These are phyloP conservation scores for Meripilus lineatus DNA, from an alignment of 1,284 basidiomycete genomes.

Conservation along the genomic window DNA sequence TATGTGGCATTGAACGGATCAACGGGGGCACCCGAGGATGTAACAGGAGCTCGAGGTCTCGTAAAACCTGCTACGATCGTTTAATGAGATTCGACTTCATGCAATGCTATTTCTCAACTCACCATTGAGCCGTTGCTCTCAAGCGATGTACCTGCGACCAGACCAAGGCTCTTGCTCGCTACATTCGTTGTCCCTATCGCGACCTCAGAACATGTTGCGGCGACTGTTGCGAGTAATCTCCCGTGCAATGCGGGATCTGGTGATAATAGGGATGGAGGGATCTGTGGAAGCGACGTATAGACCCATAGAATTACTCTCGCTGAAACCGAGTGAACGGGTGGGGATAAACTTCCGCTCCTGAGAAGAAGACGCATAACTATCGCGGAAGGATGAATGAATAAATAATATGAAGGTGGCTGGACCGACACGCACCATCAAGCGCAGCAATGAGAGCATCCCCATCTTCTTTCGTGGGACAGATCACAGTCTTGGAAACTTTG, in stretches of 20 bases:
- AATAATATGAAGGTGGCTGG: conserved; percentile 1
- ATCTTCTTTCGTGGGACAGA: conserved; percentile 47
- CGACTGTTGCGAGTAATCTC: conserved; percentile 39
- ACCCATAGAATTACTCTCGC: conserved; percentile 55
- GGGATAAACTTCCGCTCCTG: conserved; percentile 43
- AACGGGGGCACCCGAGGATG: conserved; percentile 76
- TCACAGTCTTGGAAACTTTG: conserved; percentile 42
- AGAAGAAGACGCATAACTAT: conserved; percentile 49
- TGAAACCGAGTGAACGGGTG: conserved; percentile 52
- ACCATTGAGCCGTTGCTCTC: conserved; percentile 3
- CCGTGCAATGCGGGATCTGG: conserved; percentile 44
- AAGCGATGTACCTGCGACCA: conserved; percentile 31
- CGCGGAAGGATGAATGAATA: conserved; percentile 3
- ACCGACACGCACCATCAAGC: conserved; percentile 52
- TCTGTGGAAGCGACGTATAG: conserved; percentile 49
- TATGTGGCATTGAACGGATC: conserved; percentile 59
- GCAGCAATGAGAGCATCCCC: conserved; percentile 50
- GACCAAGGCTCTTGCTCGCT: conserved; percentile 54
- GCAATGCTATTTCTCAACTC: conserved; percentile 15
- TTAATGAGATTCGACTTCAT: conserved; percentile 3
- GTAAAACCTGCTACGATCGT: conserved; percentile 12
- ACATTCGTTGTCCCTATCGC: conserved; percentile 48
- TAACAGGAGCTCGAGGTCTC: conserved; percentile 57
- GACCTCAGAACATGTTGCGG: conserved; percentile 42
- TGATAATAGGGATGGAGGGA: conserved; percentile 53